A percentile compares a stretch with the other conserved stretches of the same genome.
These are phyloP conservation scores for Geoglossum cookeanum DNA, from an alignment of 2,329 filamentous ascomycete species.

Conservation along the genomic window DNA sequence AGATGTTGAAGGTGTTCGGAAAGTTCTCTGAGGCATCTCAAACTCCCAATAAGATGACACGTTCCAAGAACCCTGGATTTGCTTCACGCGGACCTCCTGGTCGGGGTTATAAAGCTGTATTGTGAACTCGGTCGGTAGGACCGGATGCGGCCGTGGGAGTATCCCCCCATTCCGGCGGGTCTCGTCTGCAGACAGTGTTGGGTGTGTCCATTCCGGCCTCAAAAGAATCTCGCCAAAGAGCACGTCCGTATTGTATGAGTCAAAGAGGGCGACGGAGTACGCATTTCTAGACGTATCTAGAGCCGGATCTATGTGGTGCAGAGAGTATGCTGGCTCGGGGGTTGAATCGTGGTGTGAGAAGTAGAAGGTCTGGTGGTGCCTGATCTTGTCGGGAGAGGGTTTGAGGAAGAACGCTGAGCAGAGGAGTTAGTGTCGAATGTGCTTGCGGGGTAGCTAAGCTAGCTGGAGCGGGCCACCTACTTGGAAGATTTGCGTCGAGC, in stretches of 20 bases:
- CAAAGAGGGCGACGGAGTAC: constrained; percentile 72
- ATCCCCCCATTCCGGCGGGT: constrained; percentile 49
- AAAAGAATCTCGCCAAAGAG: constrained; percentile 76
- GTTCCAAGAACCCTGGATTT: constrained; percentile 60
- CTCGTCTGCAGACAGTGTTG: constrained; percentile 56
- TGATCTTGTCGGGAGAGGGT: constrained; percentile 27
- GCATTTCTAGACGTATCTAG: constrained; percentile 53
- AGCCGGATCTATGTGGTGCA: constrained; percentile 57
- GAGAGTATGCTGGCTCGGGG: constrained; percentile 57
- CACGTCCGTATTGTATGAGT: constrained; percentile 61
- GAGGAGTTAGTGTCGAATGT: background rate
- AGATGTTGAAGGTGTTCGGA: constrained; percentile 61
- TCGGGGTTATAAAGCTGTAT: constrained; percentile 90
- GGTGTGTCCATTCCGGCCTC: constrained; percentile 69
- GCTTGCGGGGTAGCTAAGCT: background rate
- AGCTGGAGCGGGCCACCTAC: constrained; percentile 18
- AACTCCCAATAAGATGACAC: constrained; percentile 75
- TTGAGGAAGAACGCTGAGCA: constrained; percentile 40
- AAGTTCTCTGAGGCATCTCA: constrained; percentile 71
- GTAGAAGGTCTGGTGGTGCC: constrained; percentile 34
- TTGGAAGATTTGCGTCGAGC: constrained; percentile 90
- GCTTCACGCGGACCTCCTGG: constrained; percentile 53
- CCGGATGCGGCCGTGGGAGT: constrained; percentile 45
- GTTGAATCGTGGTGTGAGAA: constrained; percentile 60
- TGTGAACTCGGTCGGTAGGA: constrained; percentile 60